Base-by-base conservation (phyloP, 352 stramenopile genomes). In the Thalassiosira exigua region DNA sequence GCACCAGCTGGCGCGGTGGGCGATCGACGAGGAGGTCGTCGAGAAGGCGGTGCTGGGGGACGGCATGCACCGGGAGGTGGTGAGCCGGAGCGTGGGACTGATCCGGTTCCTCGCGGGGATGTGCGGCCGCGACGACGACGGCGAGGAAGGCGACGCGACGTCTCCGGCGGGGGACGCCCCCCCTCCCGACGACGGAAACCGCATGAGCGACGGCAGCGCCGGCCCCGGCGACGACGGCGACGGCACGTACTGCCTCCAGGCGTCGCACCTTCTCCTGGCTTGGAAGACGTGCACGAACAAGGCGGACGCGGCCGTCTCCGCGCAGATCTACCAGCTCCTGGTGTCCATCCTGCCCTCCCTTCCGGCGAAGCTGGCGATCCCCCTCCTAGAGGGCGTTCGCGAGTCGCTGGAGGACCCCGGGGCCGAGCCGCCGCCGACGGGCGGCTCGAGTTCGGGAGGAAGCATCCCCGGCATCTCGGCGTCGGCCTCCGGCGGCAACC, bases 71-170 rank as follows among this genome's bases (percentile, higher is more conserved):
- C 70, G 87, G 61, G 89, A 94, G 67, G 82, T 94, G 51, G 87
- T 94, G 30, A 64, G 74, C 21, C 57, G 87, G 70, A 88, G 75
- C 24, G 88, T 77, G 4, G 67, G 60, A 17, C 74, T 94, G 36
- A 93, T 94, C 24, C 89, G 90, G 39, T 94, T 94, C 79, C 80
- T 94, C 46, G 89, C 86, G 22, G 71, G 62, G 0, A 94, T 94
- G 89, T 93, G 89, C 65, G 44, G 66, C 21, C 67, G 72, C 21
- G 83, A 89, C 61, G 53, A 62, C 19, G 39, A 24, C 11, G 52
- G 59, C 26, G 22, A 69, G n/a, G 59, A 33, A 11, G 57, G 36
- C 26, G 36, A 33, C 0, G 83, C 87, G 29, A 57, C 71, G 26
- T 90, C 92, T 86, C 54, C 69, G 93, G 4, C 75, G 88, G 32